Base-by-base conservation (phyloP, 2,329 filamentous ascomycete genomes). In the Xylaria sp. region DNA sequence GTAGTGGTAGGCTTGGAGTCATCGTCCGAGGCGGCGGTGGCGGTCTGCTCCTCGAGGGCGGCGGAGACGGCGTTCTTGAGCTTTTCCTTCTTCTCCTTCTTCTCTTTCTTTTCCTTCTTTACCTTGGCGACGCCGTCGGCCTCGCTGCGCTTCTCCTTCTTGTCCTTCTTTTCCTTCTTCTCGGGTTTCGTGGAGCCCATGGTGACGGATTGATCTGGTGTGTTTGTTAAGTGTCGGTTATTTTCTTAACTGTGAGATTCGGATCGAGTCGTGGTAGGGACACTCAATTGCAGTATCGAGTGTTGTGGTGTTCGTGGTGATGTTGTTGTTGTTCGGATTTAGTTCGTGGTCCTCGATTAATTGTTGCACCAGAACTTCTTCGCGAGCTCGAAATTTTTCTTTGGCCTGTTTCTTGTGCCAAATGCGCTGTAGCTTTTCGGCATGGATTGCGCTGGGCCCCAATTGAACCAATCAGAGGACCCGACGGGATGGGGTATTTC, bases 21-120 rank as follows among this genome's bases (percentile, higher is more conserved):
- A 19, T 39, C 8, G 23, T 72, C 76, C n/a, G 76, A 72, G n/a
- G 76, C 74, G 62, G 79, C 76, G 47, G 80, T 80, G 52, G 82
- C 80, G 64, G 83, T 78, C 68, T 83, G 80, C 61, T 87, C 75
- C 68, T 91, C 85, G 63, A 91, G 78, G 39, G 80, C 82, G 59
- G 83, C 81, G 52, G 79, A 82, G 62, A 86, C 76, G 66, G 80
- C 80, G 64, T 74, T 78, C 74, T 81, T 80, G 54, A 83, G 83
- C 83, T 89, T 89, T 68, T 90, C 86, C 79, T 89, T 88, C 82
- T 90, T 90, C 49, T 82, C 79, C 71, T 82, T 82, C 69, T 78
- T 78, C 13, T 80, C 79, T 75, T 86, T 88, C 80, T 89, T 89
- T 39, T 84, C 83, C 75, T 83, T 83, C 58, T 85, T 82, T 75